Conservation (phyloP, 2,329 filamentous ascomycete species). For the Ascochyta viciae-villosae region DNA sequence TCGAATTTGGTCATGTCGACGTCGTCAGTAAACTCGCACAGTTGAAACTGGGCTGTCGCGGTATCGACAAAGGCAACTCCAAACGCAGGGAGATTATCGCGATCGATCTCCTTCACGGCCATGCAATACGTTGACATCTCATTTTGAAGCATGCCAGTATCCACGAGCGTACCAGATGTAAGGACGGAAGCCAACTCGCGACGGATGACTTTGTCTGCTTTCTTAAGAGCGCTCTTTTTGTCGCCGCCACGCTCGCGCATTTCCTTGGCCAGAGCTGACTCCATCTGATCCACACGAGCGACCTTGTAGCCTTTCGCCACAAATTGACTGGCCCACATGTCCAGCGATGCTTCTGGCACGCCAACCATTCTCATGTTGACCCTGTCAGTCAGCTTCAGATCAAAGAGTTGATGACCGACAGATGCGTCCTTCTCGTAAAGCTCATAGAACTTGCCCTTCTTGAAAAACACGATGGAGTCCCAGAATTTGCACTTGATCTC, state of each 20-base stretch:
- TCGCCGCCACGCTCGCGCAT: constrained; percentile 87
- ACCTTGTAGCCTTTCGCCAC: constrained; percentile 98
- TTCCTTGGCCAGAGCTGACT: constrained; percentile 93
- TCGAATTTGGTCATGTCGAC: constrained; percentile 95
- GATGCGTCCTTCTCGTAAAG: constrained; percentile 98
- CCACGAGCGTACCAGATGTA: constrained; percentile 90
- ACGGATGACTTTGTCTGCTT: constrained; percentile 88
- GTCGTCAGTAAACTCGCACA: constrained; percentile 93
- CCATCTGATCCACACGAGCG: constrained; percentile 93
- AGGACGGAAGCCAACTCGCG: constrained; percentile 90
- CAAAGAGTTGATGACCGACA: constrained; percentile 93
- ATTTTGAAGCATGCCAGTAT: constrained; percentile 95
- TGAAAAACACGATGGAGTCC: constrained; percentile 99
- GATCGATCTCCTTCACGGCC: constrained; percentile 77
- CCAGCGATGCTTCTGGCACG: constrained; percentile 93
- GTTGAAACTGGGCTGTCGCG: constrained; percentile 90
- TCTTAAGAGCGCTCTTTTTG: constrained; percentile 59
- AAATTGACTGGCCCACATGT: constrained; percentile 97
- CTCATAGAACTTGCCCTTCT: constrained; percentile 99
- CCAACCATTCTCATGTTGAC: constrained; percentile 99
- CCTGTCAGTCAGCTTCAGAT: constrained; percentile 94
- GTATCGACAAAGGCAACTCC: constrained; percentile 95
- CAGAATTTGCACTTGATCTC: constrained; percentile 98
- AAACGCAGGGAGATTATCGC: constrained; percentile 80
- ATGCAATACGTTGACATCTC: constrained; percentile 98